A percentile compares a stretch with the other conserved stretches of the same genome.
These are phyloP conservation scores for Saposhnikovia divaricata DNA, from an alignment of 129 eudicot species.

Conservation along the genomic window DNA sequence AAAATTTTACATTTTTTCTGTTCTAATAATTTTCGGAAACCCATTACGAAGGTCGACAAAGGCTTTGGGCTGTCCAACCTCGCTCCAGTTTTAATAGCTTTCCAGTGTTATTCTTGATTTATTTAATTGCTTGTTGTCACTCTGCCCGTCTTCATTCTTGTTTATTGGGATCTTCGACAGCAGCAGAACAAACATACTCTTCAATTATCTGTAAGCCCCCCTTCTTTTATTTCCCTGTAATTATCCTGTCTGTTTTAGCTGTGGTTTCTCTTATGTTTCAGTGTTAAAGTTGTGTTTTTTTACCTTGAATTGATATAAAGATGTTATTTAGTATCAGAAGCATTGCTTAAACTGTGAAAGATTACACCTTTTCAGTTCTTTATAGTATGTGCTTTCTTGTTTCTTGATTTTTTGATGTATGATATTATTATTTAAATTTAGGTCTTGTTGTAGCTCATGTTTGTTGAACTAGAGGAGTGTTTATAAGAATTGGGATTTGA, in stretches of 20 bases:
- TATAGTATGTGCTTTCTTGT: not conserved
- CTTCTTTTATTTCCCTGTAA: not conserved
- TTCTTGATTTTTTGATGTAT: not conserved
- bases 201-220: not conserved
- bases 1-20: no score
- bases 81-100: not conserved
- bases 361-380: not conserved
- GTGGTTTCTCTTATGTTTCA: no score
- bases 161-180: constrained; percentile 5
- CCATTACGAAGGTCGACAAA: no score
- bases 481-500: constrained; percentile 10
- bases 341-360: not conserved
- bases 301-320: not conserved
- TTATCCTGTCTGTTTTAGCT: no score
- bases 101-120: not conserved
- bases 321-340: not conserved
- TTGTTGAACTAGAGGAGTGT: constrained; percentile 17
- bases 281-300: not conserved
- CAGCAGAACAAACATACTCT: not conserved
- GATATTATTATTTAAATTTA: not conserved
- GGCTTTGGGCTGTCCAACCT: no score
- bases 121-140: not conserved
- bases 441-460: constrained; percentile 3
- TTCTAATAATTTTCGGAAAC: no score
- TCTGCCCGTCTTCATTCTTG: not conserved